phyloP scores from a whole-genome alignment of 140 eudicot genomes.

The Cichorium intybus region DNA sequence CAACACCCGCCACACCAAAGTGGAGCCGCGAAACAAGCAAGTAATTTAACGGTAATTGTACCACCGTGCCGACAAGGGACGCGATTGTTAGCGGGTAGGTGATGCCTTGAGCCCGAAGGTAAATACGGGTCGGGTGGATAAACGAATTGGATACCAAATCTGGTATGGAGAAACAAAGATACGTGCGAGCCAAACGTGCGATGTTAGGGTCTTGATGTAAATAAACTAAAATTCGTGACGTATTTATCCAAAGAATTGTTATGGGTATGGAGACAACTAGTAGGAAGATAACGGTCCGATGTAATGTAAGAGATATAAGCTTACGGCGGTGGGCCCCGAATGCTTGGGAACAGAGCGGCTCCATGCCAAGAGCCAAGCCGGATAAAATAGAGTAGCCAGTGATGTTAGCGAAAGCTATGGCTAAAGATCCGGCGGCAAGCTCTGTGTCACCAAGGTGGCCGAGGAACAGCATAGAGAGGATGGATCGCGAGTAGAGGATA shows the following conservation, averaged over 20 bases:
- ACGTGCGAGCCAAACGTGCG: slow-evolving; percentile 22
- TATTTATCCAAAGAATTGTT: slow-evolving; percentile 26
- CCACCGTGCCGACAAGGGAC: neutral
- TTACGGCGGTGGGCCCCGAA: slow-evolving; percentile 32
- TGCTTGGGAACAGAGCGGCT: slow-evolving; percentile 91
- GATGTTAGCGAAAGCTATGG: slow-evolving; percentile 89
- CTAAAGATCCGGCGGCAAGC: slow-evolving; percentile 97
- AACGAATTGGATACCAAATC: slow-evolving; percentile 24
- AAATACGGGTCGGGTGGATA: slow-evolving; percentile 35
- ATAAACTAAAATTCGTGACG: slow-evolving; percentile 5
- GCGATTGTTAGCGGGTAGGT: slow-evolving; percentile 23
- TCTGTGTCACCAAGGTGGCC: slow-evolving; percentile 49
- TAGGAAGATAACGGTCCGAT: slow-evolving; percentile 27
- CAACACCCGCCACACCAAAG: slow-evolving; percentile 31
- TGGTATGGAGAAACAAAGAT: slow-evolving; percentile 20
- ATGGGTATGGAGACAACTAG: slow-evolving; percentile 34
- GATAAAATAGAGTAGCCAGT: slow-evolving; percentile 92
- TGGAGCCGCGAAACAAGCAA: neutral
- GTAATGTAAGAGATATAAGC: slow-evolving; percentile 25
- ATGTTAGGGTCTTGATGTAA: slow-evolving; percentile 32
- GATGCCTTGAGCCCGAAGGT: slow-evolving; percentile 29
- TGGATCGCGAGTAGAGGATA: slow-evolving; percentile 50
- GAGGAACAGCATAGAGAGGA: slow-evolving; percentile 54
- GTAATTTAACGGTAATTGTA: slow-evolving; percentile 26
- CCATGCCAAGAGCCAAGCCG: slow-evolving; percentile 97